Conservation (phyloP, 768 basidiomycete genomes). For the Hericium erinaceus region DNA sequence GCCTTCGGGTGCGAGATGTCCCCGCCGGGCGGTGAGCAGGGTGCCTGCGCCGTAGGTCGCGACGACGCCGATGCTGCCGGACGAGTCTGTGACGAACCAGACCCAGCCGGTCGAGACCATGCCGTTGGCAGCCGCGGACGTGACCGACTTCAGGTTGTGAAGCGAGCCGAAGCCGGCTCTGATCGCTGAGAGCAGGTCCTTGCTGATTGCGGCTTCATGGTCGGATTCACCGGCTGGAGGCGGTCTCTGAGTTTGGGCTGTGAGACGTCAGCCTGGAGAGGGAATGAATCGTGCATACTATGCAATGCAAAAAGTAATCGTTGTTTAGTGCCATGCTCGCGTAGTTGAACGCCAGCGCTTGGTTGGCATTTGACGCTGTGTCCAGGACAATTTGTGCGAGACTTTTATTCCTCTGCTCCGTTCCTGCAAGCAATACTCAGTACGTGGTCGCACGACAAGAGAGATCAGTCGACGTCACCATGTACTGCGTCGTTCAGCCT, state of each 20-base stretch:
- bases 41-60: slow-evolving; percentile 89
- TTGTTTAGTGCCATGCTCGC: slow-evolving; percentile 92
- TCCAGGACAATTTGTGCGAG: slow-evolving; percentile 68
- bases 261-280: not conserved
- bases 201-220: slow-evolving; percentile 24
- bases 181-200: slow-evolving; percentile 30
- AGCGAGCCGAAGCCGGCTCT: slow-evolving; percentile 50
- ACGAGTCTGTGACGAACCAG: slow-evolving; percentile 75
- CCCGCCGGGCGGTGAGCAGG: slow-evolving; percentile 47
- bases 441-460: not conserved
- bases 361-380: slow-evolving; percentile 46
- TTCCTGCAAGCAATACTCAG: slow-evolving; percentile 31
- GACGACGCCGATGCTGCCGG: slow-evolving; percentile 57
- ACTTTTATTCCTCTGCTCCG: slow-evolving; percentile 42
- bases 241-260: slow-evolving; percentile 20
- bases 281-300: slow-evolving; percentile 45
- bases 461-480: slow-evolving; percentile 32
- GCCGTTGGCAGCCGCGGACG: slow-evolving; percentile 69
- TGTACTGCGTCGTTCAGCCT: slow-evolving; percentile 67
- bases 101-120: slow-evolving; percentile 76
- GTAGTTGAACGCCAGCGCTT: slow-evolving; percentile 78
- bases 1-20: slow-evolving; percentile 6
- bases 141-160: slow-evolving; percentile 59
- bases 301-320: slow-evolving; percentile 80
- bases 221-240: slow-evolving; percentile 21